Conservation (phyloP, 106 monocot genomes). For the Chionographis japonica region DNA sequence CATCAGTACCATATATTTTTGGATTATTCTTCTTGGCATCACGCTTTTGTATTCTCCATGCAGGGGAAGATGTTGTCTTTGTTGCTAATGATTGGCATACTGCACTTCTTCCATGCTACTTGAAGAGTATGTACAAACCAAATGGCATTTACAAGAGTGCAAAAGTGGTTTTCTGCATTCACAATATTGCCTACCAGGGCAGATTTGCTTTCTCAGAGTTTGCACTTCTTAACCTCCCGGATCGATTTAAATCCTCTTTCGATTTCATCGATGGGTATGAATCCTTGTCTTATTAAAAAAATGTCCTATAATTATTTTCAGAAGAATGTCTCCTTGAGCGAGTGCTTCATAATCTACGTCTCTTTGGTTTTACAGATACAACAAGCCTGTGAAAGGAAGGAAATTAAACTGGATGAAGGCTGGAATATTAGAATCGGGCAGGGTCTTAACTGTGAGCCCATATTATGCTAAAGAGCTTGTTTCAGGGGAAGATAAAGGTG, state of each 20-base stretch:
- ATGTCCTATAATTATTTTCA: not conserved
- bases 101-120: conserved; percentile 66
- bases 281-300: not conserved
- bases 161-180: conserved; percentile 90
- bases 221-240: conserved; percentile 64
- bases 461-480: conserved; percentile 76
- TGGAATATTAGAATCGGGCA: conserved; percentile 63
- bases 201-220: conserved; percentile 73
- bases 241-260: conserved; percentile 68
- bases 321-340: not conserved
- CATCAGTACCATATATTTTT: not conserved
- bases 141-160: conserved; percentile 73
- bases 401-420: conserved; percentile 99
- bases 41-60: not conserved
- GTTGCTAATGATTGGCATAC: conserved; percentile 96
- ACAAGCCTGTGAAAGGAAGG: conserved; percentile 79
- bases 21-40: not conserved
- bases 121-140: conserved; percentile 70
- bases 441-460: conserved; percentile 67
- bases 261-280: conserved; percentile 86
- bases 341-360: not conserved
- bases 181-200: conserved; percentile 93
- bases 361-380: conserved; percentile 41
- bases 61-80: conserved; percentile 93
- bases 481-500: conserved; percentile 58